A percentile compares a stretch with the other conserved stretches of the same genome.
These are phyloP conservation scores for Apiospora arundinis DNA, from an alignment of 2,329 filamentous ascomycete genomes.

Conservation along the genomic window DNA sequence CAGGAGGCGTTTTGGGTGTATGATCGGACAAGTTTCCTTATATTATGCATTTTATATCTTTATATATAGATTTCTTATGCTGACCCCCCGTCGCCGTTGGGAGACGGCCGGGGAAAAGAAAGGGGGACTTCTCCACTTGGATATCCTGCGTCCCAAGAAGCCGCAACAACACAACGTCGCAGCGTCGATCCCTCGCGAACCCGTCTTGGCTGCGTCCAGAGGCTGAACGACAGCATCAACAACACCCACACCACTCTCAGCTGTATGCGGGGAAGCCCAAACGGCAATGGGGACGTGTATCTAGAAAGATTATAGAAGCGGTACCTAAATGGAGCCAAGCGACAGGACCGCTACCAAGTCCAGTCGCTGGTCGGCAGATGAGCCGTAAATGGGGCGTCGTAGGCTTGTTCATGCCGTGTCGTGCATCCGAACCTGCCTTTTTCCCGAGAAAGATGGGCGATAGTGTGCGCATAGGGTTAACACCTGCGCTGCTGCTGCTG, in stretches of 20 bases:
- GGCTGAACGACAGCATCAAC: neutral
- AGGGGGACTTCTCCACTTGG: slow-evolving; percentile 8
- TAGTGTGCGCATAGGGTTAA: neutral
- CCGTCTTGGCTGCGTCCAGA: neutral
- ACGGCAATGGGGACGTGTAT: neutral
- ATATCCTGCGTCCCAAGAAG: neutral
- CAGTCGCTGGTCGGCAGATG: neutral
- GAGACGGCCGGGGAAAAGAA: neutral
- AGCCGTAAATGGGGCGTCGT: neutral
- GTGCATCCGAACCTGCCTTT: neutral
- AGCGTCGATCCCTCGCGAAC: neutral
- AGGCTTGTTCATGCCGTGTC: neutral
- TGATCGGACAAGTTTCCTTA: neutral
- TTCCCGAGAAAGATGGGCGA: neutral
- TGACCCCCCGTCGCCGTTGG: neutral
- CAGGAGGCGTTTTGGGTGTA: neutral
- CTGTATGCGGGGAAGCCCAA: neutral
- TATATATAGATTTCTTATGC: neutral
- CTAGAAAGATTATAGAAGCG: neutral
- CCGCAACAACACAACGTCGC: neutral
- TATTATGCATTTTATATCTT: neutral
- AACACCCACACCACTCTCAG: neutral
- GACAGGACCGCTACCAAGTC: neutral
- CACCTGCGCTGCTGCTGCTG: neutral
- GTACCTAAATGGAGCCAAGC: neutral